phyloP scores from a whole-genome alignment of 768 basidiomycete species.

The Trametes villosa region DNA sequence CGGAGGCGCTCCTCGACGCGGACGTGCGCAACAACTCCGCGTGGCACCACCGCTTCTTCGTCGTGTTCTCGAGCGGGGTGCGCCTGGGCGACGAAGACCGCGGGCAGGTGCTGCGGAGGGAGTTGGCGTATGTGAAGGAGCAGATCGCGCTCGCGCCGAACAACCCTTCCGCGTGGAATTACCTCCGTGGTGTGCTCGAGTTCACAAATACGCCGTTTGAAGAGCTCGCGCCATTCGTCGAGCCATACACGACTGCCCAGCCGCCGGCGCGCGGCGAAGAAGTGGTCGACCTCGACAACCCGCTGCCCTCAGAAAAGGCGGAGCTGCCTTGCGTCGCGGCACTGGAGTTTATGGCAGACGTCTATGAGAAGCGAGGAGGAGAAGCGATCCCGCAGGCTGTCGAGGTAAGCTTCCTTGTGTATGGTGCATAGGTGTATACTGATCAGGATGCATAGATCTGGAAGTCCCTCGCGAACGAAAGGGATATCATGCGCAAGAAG shows the following conservation, averaged over 20 bases:
- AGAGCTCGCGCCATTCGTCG: conserved; percentile 59
- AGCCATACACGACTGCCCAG: conserved; percentile 57
- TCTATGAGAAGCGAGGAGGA: conserved; percentile 62
- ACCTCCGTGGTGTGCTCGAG: conserved; percentile 84
- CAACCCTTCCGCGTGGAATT: conserved; percentile 97
- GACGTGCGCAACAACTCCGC: conserved; percentile 97
- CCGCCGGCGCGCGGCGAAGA: conserved; percentile 37
- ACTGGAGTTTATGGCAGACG: conserved; percentile 85
- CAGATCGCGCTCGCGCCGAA: conserved; percentile 88
- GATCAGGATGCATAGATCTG: conserved; percentile 57
- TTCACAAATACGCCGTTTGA: conserved; percentile 62
- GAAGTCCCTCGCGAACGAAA: conserved; percentile 66
- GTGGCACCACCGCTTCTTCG: conserved; percentile 95
- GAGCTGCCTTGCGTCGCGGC: conserved; percentile 79
- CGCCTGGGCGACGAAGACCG: conserved; percentile 64
- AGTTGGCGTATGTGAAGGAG: conserved; percentile 81
- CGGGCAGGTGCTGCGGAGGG: conserved; percentile 62
- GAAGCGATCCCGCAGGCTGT: conserved; percentile 46
- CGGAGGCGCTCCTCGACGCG: conserved; percentile 65
- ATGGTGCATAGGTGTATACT: not conserved
- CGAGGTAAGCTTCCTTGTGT: conserved; percentile 30
- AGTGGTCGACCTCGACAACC: conserved; percentile 75
- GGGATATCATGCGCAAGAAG: conserved; percentile 81
- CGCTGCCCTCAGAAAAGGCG: conserved; percentile 63
- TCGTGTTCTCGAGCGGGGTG: conserved; percentile 73